Conservation (phyloP, 306 rosid species). For the Adenanthera pavonina region DNA sequence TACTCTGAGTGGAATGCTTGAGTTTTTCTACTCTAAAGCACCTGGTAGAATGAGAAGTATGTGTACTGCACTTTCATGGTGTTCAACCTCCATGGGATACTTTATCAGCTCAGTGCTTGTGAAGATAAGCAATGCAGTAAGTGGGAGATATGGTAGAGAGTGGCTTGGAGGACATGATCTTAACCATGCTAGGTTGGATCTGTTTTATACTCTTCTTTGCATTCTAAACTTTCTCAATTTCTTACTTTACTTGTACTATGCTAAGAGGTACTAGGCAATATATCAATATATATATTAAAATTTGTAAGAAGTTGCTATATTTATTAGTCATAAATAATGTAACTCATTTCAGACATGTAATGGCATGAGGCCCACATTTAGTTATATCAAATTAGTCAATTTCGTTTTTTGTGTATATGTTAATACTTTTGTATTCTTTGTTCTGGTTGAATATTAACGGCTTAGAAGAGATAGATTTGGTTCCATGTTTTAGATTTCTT, state of each 20-base stretch:
- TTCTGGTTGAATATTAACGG: too few relatives aligned
- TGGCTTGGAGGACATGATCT: slow-evolving; percentile 49
- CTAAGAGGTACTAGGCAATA: slow-evolving; percentile 15
- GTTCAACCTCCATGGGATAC: slow-evolving; percentile 49
- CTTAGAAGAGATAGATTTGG: too few relatives aligned
- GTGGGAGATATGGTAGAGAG: slow-evolving; percentile 4
- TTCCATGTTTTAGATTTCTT: too few relatives aligned
- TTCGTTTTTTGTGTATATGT: background rate
- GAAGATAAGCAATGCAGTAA: slow-evolving; percentile 30
- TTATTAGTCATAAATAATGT: too few relatives aligned
- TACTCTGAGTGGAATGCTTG: slow-evolving; percentile 53
- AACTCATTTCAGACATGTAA: too few relatives aligned
- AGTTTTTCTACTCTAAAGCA: slow-evolving; percentile 53
- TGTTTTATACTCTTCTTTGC: slow-evolving; percentile 48
- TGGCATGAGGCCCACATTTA: too few relatives aligned
- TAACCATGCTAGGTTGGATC: slow-evolving; percentile 50
- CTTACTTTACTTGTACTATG: slow-evolving; percentile 46
- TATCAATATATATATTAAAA: too few relatives aligned
- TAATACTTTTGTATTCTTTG: too few relatives aligned
- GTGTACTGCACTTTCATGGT: slow-evolving; percentile 47
- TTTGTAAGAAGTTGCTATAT: too few relatives aligned
- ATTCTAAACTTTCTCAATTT: slow-evolving; percentile 34
- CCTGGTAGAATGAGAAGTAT: slow-evolving; percentile 55
- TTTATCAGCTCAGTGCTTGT: slow-evolving; percentile 48
- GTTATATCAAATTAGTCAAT: too few relatives aligned